Percentiles rank a stretch among this genome's conserved stretches.
These are phyloP conservation scores for Pneumocystis oryctolagi DNA, from an alignment of 1,139 yeast species.

Conservation along the genomic window DNA sequence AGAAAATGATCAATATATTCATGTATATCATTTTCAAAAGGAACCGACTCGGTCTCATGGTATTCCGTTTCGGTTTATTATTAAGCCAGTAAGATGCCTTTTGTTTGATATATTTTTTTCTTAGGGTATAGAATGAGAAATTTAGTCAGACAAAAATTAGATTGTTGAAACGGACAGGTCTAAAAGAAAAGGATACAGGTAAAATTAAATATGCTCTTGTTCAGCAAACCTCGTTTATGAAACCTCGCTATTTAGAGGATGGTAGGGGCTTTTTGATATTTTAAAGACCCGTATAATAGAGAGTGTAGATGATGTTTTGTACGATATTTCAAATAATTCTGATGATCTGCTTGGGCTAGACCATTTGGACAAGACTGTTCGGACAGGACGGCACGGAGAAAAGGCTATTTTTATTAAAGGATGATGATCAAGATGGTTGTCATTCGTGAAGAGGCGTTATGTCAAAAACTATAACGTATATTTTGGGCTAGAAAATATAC, in stretches of 20 bases:
- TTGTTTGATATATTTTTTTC: background rate
- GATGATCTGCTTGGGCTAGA: conserved; percentile 56
- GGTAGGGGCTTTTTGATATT: conserved; percentile 28
- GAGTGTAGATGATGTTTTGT: conserved; percentile 28
- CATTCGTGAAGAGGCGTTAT: background rate
- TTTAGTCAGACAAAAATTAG: conserved; percentile 53
- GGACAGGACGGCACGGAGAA: conserved; percentile 12
- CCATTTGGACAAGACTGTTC: conserved; percentile 58
- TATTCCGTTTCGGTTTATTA: conserved; percentile 66
- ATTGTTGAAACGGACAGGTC: conserved; percentile 51
- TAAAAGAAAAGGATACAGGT: conserved; percentile 65
- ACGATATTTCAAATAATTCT: conserved; percentile 35
- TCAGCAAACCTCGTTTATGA: conserved; percentile 24
- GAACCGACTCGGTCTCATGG: conserved; percentile 64
- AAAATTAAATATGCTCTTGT: conserved; percentile 47
- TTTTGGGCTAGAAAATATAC: background rate
- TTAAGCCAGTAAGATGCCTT: conserved; percentile 21
- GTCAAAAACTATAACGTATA: background rate
- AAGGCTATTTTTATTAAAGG: conserved; percentile 13
- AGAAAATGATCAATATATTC: conserved; percentile 26
- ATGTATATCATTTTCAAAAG: conserved; percentile 62
- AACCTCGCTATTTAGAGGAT: conserved; percentile 39
- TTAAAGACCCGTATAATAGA: conserved; percentile 29
- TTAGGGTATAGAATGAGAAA: conserved; percentile 43
- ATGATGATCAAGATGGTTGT: background rate